Evolutionary conservation across 108 stramenopile genomes (phyloP).

Genomic region (Mediolabrus comicus): DNA sequence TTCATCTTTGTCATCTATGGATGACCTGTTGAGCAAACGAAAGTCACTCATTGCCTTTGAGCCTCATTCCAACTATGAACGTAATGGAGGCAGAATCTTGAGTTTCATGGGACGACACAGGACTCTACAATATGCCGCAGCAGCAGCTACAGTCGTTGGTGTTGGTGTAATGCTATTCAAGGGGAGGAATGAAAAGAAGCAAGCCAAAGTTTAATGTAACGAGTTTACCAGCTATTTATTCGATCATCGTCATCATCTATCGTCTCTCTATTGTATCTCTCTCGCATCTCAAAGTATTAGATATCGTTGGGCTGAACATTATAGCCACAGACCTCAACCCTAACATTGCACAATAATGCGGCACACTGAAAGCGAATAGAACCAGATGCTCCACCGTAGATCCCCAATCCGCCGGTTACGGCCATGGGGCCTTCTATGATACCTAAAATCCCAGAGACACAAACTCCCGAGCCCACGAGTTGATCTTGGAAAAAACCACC

Average conservation of each 20-base stretch:
- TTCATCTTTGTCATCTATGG: constrained; percentile 6
- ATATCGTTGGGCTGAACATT: too few relatives aligned
- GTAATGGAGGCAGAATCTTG: background rate
- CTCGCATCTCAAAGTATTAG: too few relatives aligned
- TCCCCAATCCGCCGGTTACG: too few relatives aligned
- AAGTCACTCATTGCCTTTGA: constrained; percentile 37
- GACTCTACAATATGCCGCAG: constrained; percentile 20
- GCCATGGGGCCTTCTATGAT: too few relatives aligned
- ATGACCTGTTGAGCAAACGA: constrained; percentile 23
- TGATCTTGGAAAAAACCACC: too few relatives aligned
- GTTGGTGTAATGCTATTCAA: constrained; percentile 13
- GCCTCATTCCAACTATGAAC: constrained; percentile 12
- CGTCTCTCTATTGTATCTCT: background rate
- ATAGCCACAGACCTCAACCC: too few relatives aligned
- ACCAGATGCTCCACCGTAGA: too few relatives aligned
- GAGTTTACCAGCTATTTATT: too few relatives aligned
- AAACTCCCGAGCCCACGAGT: too few relatives aligned
- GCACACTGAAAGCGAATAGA: too few relatives aligned
- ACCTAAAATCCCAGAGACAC: too few relatives aligned
- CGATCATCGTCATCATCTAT: background rate
- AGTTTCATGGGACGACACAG: constrained; percentile 16
- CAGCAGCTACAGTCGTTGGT: constrained; percentile 32
- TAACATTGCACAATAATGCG: too few relatives aligned
- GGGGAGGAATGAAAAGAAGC: constrained; percentile 29
- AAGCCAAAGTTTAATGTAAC: background rate